Base-by-base conservation (phyloP, 139 green algal species). In the Tetradesmus obliquus region DNA sequence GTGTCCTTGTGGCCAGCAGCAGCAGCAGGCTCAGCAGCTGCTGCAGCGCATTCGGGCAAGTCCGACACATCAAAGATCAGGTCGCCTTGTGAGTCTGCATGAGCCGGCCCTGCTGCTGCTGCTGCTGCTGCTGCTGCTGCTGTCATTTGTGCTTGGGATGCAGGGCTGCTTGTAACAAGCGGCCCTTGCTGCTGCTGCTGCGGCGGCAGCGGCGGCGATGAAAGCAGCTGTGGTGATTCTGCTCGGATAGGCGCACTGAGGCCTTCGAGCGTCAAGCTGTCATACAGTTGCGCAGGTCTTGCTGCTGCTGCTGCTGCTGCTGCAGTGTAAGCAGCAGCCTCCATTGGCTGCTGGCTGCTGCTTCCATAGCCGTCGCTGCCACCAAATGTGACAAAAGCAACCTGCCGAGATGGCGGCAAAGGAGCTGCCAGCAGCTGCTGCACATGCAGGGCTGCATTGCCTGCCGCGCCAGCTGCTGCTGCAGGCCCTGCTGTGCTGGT, bases 101-200 rank as follows among this genome's bases (percentile, higher is more conserved):
- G 24, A 55, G 76, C 76, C 54, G 76, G 24, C 10, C 22, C 85
- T 69, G 62, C 66, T 69, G 62, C 85, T 82, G 85, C 85, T 82
- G 85, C 85, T 82, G 85, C 85, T 88, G 84, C 74, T 79, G 57
- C 82, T 88, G 55, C 54, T 81, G 72, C 72, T 81, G 20, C 19
- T 81, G 72, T 3, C 0, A 12, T n/a, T 22, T 51, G 24, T 55
- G 57, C 55, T 45, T 45, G 32, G 32, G 0, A 45, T 79, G 84
- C 84, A 54, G 32, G 45, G 15, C 62, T 82, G 81, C 81, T 89
- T 62, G 62, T 88, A 72, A 55, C 54, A 74, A 51, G 58, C 60
- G 9, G 24, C 84, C n/a, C n/a, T 17, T 5, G 83, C 83, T 57
- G 32, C 24, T 89, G 85, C 19, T 89, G 85, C 53, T 62, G 85